Conservation (phyloP, 495 filamentous ascomycete genomes). For the Talaromyces thailandensis region DNA sequence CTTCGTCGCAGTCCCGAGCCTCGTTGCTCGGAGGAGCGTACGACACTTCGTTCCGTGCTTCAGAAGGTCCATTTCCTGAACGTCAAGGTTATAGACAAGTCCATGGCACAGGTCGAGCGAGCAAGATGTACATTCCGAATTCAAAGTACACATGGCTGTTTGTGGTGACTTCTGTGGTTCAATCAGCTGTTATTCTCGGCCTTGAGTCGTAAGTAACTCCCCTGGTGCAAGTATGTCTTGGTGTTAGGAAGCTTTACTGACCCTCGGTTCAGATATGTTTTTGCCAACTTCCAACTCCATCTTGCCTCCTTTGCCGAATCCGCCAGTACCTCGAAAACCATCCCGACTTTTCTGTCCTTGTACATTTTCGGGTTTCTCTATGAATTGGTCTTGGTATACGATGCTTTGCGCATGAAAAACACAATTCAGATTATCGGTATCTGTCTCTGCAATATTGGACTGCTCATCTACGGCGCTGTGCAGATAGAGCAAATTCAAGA, state of each 20-base stretch:
- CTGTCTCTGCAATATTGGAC: constrained; percentile 81
- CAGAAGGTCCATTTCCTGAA: constrained; percentile 41
- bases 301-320: constrained; percentile 33
- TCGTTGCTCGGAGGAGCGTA: constrained; percentile 56
- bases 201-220: constrained; percentile 68
- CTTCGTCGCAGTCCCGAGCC: constrained; percentile 49
- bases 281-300: constrained; percentile 57
- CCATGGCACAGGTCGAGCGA: constrained; percentile 11
- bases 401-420: constrained; percentile 90
- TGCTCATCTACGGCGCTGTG: constrained; percentile 85
- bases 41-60: constrained; percentile 41
- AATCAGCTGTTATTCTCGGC: constrained; percentile 68
- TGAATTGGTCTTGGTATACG: constrained; percentile 78
- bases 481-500: constrained; percentile 93
- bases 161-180: constrained; percentile 60
- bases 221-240: not conserved
- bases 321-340: constrained; percentile 49
- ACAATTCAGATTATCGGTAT: constrained; percentile 97
- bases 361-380: constrained; percentile 97
- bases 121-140: constrained; percentile 61
- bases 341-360: constrained; percentile 86
- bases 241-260: not conserved
- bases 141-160: constrained; percentile 87
- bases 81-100: constrained; percentile 46
- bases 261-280: constrained; percentile 25